phyloP scores from a whole-genome alignment of 371 early-diverging fungal genomes.

The Mucor piriformis region DNA sequence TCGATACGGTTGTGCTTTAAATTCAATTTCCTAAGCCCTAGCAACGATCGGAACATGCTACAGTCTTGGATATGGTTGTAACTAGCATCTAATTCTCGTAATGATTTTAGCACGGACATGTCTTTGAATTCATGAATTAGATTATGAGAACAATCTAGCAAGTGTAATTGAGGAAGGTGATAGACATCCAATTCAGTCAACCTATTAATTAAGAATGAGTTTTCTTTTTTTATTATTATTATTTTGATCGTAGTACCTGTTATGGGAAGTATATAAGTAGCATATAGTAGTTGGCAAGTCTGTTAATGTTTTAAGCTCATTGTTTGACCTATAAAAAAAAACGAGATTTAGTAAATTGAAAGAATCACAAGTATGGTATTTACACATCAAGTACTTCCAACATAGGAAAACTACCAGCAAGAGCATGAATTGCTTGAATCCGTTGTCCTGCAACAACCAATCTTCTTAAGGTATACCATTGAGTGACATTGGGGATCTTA shows the following conservation, averaged over 20 bases:
- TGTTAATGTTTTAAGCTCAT: constrained; percentile 32
- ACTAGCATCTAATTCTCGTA: constrained; percentile 51
- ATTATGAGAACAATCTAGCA: constrained; percentile 56
- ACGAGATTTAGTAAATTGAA: not conserved
- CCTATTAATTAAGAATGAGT: constrained; percentile 9
- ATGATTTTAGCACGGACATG: constrained; percentile 12
- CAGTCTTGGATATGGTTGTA: constrained; percentile 51
- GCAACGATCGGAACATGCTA: constrained; percentile 41
- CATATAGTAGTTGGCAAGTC: constrained; percentile 34
- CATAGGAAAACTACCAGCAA: constrained; percentile 28
- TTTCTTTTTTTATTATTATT: not conserved
- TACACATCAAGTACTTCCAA: constrained; percentile 42
- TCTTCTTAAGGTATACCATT: constrained; percentile 35
- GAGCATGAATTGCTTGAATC: constrained; percentile 19
- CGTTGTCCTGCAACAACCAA: constrained; percentile 38
- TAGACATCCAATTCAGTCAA: constrained; percentile 45
- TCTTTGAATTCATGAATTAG: constrained; percentile 45
- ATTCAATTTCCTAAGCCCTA: constrained; percentile 42
- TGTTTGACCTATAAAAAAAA: constrained; percentile 35
- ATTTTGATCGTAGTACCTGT: constrained; percentile 30
- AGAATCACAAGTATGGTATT: not conserved
- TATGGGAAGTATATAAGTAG: constrained; percentile 36
- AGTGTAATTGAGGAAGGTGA: constrained; percentile 43
- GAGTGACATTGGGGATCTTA: constrained; percentile 13
- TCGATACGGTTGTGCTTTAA: constrained; percentile 48